Base-by-base conservation (phyloP, 2,329 filamentous ascomycete genomes). In the Alternaria triticimaculans region DNA sequence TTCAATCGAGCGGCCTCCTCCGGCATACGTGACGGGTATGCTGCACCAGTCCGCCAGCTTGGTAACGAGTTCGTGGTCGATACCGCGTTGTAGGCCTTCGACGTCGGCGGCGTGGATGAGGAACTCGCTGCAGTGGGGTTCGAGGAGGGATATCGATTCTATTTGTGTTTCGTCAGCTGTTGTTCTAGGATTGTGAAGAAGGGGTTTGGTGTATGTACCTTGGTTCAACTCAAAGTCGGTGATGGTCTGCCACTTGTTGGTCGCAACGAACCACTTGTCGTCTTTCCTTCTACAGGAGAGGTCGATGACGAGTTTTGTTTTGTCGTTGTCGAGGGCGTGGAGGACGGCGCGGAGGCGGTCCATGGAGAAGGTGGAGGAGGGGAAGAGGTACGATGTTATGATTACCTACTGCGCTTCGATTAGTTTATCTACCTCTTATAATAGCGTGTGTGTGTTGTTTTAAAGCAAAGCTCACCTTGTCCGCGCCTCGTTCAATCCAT, bases 221-320 rank as follows among this genome's bases (percentile, higher is more conserved):
- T 92, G 85, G 67, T 90, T 95, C 68, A 99, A 89, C 78, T 97
- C 93, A 89, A 97, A 97, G 75, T 97, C 93, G 2, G 96, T 98
- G 60, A 98, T 90, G 2, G 93, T 97, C 85, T 98, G 96, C 96
- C 96, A 99, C 80, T 97, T 97, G 81, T 99, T 93, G 91, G 97
- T 99, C 59, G 96, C 95, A n/a, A 99, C 96, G 74, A 92, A 94
- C 96, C 96, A 99, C 43, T 84, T 90, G 60, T 90, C 85, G 41
- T 86, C 91, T 64, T 89, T 90, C 62, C 90, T 86, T 55, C 96
- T 89, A 78, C 96, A 99, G 81, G 94, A 97, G 23, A 99, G 87
- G 77, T 99, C 96, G 78, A 99, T 94, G 70, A 99, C 95, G 53
- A 99, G 88, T 81, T 92, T 96, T 53, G 85, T 83, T 77, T 86